Conservation (phyloP, 768 basidiomycete genomes). For the Agaricus subrufescens region DNA sequence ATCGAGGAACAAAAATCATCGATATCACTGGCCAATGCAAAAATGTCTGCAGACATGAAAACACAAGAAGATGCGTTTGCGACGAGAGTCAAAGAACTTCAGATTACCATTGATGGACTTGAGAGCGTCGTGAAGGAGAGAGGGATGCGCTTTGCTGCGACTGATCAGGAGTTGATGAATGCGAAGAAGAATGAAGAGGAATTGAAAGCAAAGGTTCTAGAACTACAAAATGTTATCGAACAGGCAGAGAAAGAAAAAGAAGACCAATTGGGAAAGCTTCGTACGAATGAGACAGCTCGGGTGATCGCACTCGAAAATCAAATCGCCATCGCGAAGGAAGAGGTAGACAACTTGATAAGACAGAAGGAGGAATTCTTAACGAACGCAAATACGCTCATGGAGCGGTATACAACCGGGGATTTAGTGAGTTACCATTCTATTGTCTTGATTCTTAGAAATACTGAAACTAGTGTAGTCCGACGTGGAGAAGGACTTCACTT, state of each 20-base stretch:
- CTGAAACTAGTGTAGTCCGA: conserved; percentile 30
- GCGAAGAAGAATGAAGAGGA: conserved; percentile 7
- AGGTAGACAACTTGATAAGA: conserved; percentile 18
- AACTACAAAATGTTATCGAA: conserved; percentile 12
- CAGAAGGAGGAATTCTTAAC: conserved; percentile 22
- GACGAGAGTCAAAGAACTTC: background rate
- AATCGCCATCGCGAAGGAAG: conserved; percentile 14
- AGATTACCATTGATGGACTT: background rate
- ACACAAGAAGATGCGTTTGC: conserved; percentile 7
- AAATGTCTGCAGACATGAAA: conserved; percentile 24
- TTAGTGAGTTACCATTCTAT: conserved; percentile 30
- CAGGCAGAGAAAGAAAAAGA: background rate
- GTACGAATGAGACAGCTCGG: conserved; percentile 5
- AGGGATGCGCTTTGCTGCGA: conserved; percentile 13
- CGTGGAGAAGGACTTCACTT: conserved; percentile 45
- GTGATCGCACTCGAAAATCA: conserved; percentile 13
- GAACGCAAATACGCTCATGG: conserved; percentile 23
- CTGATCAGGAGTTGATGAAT: conserved; percentile 11
- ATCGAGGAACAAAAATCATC: conserved; percentile 34
- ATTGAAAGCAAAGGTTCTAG: conserved; percentile 13
- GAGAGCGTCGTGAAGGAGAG: conserved; percentile 10
- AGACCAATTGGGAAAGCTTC: background rate
- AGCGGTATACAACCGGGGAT: conserved; percentile 40
- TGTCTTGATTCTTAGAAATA: background rate
- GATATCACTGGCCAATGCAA: conserved; percentile 19